Base-by-base conservation (phyloP, 1,284 basidiomycete genomes). In the Anthracocystis panici-leucophaei region DNA sequence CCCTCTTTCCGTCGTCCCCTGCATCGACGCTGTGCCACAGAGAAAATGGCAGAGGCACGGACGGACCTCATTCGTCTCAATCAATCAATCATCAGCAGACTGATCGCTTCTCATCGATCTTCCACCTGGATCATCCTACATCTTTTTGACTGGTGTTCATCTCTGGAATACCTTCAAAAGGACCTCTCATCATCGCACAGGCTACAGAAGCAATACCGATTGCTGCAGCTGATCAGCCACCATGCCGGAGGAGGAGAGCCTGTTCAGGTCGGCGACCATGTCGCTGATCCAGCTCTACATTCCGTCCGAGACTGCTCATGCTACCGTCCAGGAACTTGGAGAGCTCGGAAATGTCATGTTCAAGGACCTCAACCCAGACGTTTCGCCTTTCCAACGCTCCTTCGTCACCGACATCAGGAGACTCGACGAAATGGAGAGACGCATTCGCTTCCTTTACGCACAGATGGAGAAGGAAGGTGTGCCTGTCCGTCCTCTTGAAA, bases 361-460 rank as follows among this genome's bases (percentile, higher is more conserved):
- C 88, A 97, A 96, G 88, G 96, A 99, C 87, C 88, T 98, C 82
- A 98, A 99, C 86, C 93, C 95, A 18, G 90, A 91, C 67, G 91
- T 98, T 76, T 97, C 96, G 85, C 92, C 96, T 23, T 99, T 99
- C 88, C 97, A 99, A 89, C 93, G 97, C 75, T 95, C 96, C 7
- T 99, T 96, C 85, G 94, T 97, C 67, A 92, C 92, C 49, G 95
- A 97, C 85, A 95, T 99, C 77, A 91, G 96, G 46, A 91, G 93
- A 67, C 90, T 97, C 62, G 95, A 97, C 85, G 95, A 99, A 84
- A 96, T 97, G 92, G 91, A 93, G 27, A 92, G 97, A 73, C 92
- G 95, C 35, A 90, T 97, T 52, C 91, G 94, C 53, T 97, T 98
- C 86, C 95, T 99, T 82, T 87, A 90, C 14, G 88, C 89, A 40